These are phyloP conservation scores for Globisporangium iwayamae DNA, from an alignment of 352 stramenopile species.

Conservation along the genomic window DNA sequence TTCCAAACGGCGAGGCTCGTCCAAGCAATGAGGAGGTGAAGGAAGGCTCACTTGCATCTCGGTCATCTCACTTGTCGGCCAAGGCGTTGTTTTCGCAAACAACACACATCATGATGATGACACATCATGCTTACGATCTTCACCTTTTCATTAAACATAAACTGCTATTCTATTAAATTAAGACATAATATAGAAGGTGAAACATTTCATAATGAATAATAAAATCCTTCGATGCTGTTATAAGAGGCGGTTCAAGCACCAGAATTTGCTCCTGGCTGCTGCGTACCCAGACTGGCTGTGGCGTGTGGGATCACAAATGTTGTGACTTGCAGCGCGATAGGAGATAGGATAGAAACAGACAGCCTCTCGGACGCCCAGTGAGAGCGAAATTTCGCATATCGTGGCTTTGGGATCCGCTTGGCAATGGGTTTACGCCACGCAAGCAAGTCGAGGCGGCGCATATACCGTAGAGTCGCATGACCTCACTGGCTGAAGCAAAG, in stretches of 20 bases:
- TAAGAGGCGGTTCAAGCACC: slow-evolving; percentile 1
- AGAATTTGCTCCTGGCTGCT: not conserved
- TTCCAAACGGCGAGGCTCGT: no score
- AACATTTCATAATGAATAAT: no score
- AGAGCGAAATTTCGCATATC: no score
- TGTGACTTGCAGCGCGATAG: no score
- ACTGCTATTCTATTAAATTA: not conserved
- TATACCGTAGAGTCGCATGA: no score
- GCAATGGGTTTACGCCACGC: no score
- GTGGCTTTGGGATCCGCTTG: no score
- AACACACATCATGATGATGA: not conserved
- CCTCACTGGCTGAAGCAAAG: no score
- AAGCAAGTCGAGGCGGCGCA: no score
- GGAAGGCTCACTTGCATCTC: not conserved
- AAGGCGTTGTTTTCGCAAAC: not conserved
- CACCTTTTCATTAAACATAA: not conserved
- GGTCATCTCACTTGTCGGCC: not conserved
- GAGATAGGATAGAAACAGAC: no score
- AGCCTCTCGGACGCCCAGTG: no score
- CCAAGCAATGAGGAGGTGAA: not conserved
- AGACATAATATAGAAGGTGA: no score
- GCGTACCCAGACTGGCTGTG: not conserved
- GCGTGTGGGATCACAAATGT: not conserved
- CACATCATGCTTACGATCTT: not conserved
- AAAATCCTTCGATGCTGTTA: not conserved